Conservation (phyloP, 192 early-diverging fungal genomes). For the Kickxella alabastrina region DNA sequence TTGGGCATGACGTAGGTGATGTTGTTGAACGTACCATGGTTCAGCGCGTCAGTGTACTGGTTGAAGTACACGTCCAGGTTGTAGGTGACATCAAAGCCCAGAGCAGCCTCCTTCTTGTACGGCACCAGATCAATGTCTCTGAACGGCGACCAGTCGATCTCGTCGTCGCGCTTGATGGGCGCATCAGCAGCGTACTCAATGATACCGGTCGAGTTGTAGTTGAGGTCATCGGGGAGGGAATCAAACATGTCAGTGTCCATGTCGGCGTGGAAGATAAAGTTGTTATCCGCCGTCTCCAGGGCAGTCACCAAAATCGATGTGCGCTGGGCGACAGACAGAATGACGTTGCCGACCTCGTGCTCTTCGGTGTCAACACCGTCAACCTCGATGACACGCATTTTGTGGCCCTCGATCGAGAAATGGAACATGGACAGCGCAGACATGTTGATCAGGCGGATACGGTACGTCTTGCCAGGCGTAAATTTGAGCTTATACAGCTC, state of each 20-base stretch:
- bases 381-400: conserved; percentile 74
- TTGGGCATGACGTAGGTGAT: conserved; percentile 61
- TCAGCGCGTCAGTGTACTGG: conserved; percentile 66
- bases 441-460: conserved; percentile 81
- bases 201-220: conserved; percentile 58
- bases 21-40: conserved; percentile 81
- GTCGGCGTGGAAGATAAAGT: conserved; percentile 72
- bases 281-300: conserved; percentile 54
- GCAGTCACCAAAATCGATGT: conserved; percentile 77
- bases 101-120: conserved; percentile 34
- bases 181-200: conserved; percentile 52
- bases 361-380: conserved; percentile 69
- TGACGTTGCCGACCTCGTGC: conserved; percentile 53
- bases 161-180: conserved; percentile 9
- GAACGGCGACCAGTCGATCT: conserved; percentile 50
- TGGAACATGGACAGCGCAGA: conserved; percentile 71
- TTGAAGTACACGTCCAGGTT: conserved; percentile 60
- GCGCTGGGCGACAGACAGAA: conserved; percentile 71
- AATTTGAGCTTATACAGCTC: conserved; percentile 50
- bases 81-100: conserved; percentile 50
- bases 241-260: conserved; percentile 80
- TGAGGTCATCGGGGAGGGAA: conserved; percentile 53
- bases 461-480: conserved; percentile 74
- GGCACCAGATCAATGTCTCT: conserved; percentile 58
- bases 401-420: conserved; percentile 76